Evolutionary conservation across 306 rosid species (phyloP), one percentile per base, ranked within the genome.

Genomic region (Luffa aegyptiaca): DNA sequence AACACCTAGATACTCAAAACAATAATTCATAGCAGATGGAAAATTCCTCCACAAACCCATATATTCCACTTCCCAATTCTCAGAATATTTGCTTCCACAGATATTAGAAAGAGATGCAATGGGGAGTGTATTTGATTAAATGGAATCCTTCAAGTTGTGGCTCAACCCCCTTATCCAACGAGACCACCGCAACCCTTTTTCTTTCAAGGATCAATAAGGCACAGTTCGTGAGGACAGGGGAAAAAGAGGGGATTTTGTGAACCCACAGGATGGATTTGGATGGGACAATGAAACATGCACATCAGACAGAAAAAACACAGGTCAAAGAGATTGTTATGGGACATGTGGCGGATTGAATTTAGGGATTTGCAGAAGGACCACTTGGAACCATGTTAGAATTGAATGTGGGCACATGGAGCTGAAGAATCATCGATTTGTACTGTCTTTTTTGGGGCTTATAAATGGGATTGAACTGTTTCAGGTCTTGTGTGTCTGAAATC

Each of bases 351-450:
- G 8, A 49, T 46, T 49, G 5, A 71, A 45, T 71, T 46, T 39
- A 36, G 41, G 78, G 78, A 83, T 80, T 75, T 81, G 83, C 83
- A 85, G 81, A 53, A 77, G 75, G 88, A 83, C 86, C 87, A 84
- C 74, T 75, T 86, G 88, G 86, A 49, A 48, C 44, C 81, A 80
- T 78, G 77, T 81, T 82, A 72, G 70, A 76, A 73, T 33, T 39
- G 56, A 83, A 70, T 73, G 83, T 42, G 66, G 51, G 83, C 83
- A 76, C 84, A 84, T 81, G 75, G 87, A 73, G 76, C 37, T 3
- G 77, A 13, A 14, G 77, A 72, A 73, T 73, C 77, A 73, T 73
- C 44, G 18, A 48, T 48, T 71, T 71, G 21, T 17, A 48, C 58
- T 14, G 58, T 16, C 59, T 26, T 72, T 37, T 73, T 73, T 42